phyloP scores from a whole-genome alignment of 2,329 filamentous ascomycete species.

The Ophiocordyceps camponoti-leonardi region DNA sequence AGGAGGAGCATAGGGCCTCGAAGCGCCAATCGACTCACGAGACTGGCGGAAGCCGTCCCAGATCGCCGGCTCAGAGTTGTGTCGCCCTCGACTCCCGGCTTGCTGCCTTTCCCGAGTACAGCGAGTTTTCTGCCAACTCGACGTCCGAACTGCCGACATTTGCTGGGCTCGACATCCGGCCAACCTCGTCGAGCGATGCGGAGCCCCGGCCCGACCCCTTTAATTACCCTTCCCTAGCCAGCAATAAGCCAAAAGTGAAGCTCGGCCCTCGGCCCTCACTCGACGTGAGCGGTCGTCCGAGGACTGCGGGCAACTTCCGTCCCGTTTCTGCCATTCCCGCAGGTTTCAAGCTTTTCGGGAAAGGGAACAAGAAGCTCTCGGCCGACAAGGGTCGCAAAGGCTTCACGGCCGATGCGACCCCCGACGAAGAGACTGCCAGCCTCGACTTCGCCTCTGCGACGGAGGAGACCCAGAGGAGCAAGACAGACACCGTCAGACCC shows the following conservation, averaged over 20 bases:
- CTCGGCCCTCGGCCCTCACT: constrained; percentile 70
- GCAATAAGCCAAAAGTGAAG: constrained; percentile 62
- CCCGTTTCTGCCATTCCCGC: constrained; percentile 67
- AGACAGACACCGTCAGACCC: constrained; percentile 15
- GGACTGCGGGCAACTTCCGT: constrained; percentile 44
- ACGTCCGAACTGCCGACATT: constrained; percentile 34
- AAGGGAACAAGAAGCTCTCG: constrained; percentile 31
- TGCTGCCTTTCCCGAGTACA: constrained; percentile 29
- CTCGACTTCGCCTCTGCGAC: constrained; percentile 19
- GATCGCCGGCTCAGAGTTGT: constrained; percentile 15
- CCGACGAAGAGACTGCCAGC: constrained; percentile 18
- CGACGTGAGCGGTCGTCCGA: constrained; percentile 42
- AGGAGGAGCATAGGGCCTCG: constrained; percentile 48
- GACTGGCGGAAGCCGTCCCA: constrained; percentile 12
- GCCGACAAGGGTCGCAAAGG: constrained; percentile 9
- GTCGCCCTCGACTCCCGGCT: constrained; percentile 35
- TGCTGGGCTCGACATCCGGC: constrained; percentile 25
- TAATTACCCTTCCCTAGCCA: constrained; percentile 25
- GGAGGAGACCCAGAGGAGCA: constrained; percentile 11
- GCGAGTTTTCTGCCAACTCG: constrained; percentile 27
- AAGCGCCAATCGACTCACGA: constrained; percentile 42
- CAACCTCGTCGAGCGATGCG: constrained; percentile 27
- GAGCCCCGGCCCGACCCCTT: constrained; percentile 24
- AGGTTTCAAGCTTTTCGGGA: constrained; percentile 55
- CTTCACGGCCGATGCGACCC: constrained; percentile 6